Conservation (phyloP, 2,329 filamentous ascomycete species). For the Tolypocladium sp. region DNA sequence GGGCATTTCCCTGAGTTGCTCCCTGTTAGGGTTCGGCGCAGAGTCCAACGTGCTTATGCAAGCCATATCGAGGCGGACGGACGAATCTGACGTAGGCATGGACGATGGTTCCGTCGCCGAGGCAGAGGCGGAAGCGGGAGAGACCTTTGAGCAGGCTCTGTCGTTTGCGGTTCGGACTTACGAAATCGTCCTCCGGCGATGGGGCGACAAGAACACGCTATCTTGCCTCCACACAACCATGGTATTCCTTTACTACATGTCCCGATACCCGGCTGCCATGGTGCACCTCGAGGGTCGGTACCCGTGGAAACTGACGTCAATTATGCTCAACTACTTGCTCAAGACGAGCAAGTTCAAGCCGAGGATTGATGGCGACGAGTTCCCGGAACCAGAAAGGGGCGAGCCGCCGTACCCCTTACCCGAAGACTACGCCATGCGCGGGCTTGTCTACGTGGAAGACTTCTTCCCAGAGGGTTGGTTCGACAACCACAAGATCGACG, state of each 20-base stretch:
- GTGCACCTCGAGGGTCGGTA: slow-evolving; percentile 30
- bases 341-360: slow-evolving; percentile 15
- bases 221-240: slow-evolving; percentile 55
- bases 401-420: slow-evolving; percentile 47
- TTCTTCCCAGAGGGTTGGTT: slow-evolving; percentile 56
- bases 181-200: slow-evolving; percentile 37
- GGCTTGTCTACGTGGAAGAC: slow-evolving; percentile 48
- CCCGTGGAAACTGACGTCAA: slow-evolving; percentile 40
- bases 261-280: slow-evolving; percentile 30
- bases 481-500: slow-evolving; percentile 45
- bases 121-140: slow-evolving; percentile 7
- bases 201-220: slow-evolving; percentile 49
- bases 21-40: slow-evolving; percentile 22
- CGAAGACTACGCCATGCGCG: slow-evolving; percentile 60
- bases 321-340: slow-evolving; percentile 27
- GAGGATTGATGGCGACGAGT: slow-evolving; percentile 30
- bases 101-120: slow-evolving; percentile 15
- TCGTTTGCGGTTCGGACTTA: slow-evolving; percentile 34
- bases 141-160: slow-evolving; percentile 25
- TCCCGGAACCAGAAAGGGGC: slow-evolving; percentile 34
- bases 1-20: slow-evolving; percentile 20
- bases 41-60: slow-evolving; percentile 37
- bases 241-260: slow-evolving; percentile 45
- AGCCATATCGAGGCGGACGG: slow-evolving; percentile 19
- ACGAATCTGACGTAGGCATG: slow-evolving; percentile 15